Percentiles rank a stretch among this genome's conserved stretches.
These are phyloP conservation scores for Bolboschoenoplectus hybrid DNA, from an alignment of 202 grass and related monocot genomes.

Conservation along the genomic window DNA sequence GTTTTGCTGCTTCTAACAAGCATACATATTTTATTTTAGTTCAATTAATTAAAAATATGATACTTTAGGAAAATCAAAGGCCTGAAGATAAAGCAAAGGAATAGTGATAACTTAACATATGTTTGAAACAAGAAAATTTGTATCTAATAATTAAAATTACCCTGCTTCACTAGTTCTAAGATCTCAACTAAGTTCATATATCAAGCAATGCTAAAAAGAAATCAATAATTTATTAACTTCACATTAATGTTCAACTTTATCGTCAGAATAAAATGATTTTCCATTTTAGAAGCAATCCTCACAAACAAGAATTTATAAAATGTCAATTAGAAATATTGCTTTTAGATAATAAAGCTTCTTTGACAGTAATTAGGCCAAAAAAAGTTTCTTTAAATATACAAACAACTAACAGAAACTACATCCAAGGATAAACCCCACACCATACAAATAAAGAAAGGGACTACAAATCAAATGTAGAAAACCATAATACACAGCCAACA, in stretches of 20 bases:
- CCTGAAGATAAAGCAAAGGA: neutral
- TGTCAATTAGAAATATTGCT: neutral
- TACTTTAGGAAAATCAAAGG: neutral
- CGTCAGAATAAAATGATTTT: neutral
- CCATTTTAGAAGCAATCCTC: neutral
- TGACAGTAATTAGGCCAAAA: neutral
- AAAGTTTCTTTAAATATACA: neutral
- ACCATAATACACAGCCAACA: neutral
- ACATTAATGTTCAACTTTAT: neutral
- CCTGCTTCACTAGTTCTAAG: neutral
- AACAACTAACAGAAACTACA: neutral
- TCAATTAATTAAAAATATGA: neutral
- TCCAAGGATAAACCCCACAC: neutral
- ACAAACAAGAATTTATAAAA: neutral
- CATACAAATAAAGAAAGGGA: slow-evolving; percentile 14
- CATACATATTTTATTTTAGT: slow-evolving; percentile 1
- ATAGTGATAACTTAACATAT: neutral
- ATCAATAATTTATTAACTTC: neutral
- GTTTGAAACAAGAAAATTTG: slow-evolving; percentile 5
- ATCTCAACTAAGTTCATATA: neutral
- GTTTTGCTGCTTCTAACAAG: slow-evolving; percentile 3
- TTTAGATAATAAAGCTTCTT: slow-evolving; percentile 2
- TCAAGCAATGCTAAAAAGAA: slow-evolving; percentile 10
- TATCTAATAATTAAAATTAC: neutral
- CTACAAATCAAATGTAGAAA: slow-evolving; percentile 4